A percentile compares a stretch with the other conserved stretches of the same genome.
Conservation (phyloP, 2,329 filamentous ascomycete species). For the Exophiala alcalophila region DNA sequence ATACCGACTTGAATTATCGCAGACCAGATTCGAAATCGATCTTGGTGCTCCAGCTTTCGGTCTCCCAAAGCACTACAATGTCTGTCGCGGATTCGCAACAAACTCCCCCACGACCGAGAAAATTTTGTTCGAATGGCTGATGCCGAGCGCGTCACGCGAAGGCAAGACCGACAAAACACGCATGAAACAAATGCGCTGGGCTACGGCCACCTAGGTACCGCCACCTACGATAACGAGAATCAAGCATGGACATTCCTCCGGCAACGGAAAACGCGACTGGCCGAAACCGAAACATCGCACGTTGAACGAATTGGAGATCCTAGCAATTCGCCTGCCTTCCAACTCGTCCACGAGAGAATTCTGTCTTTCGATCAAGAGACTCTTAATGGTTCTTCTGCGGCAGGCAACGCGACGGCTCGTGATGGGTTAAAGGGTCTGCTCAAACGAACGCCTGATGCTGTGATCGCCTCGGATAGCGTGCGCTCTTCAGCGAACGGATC, state of each 20-base stretch:
- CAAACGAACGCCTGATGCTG: slow-evolving; percentile 16
- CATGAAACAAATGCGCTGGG: slow-evolving; percentile 25
- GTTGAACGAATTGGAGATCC: too few relatives aligned
- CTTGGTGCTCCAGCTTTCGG: too few relatives aligned
- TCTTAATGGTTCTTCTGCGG: background rate
- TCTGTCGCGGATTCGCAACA: slow-evolving; percentile 4
- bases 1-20: too few relatives aligned
- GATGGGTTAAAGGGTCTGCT: slow-evolving; percentile 10
- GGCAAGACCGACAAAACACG: slow-evolving; percentile 15
- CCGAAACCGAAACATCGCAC: too few relatives aligned
- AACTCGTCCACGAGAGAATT: slow-evolving; percentile 10
- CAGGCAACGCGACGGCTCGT: background rate
- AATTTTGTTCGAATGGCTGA: slow-evolving; percentile 24
- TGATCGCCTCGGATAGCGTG: slow-evolving; percentile 1
- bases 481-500: background rate
- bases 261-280: background rate
- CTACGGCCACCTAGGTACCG: slow-evolving; percentile 28
- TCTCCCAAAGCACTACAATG: too few relatives aligned
- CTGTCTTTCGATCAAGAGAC: background rate
- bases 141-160: slow-evolving; percentile 13
- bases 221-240: slow-evolving; percentile 20
- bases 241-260: slow-evolving; percentile 26
- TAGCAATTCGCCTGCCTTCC: slow-evolving; percentile 1
- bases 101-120: slow-evolving; percentile 1
- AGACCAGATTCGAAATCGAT: too few relatives aligned